Evolutionary conservation across 352 stramenopile species (phyloP), one percentile per base, ranked within the genome.

Genomic region (Phytophthora sp.): DNA sequence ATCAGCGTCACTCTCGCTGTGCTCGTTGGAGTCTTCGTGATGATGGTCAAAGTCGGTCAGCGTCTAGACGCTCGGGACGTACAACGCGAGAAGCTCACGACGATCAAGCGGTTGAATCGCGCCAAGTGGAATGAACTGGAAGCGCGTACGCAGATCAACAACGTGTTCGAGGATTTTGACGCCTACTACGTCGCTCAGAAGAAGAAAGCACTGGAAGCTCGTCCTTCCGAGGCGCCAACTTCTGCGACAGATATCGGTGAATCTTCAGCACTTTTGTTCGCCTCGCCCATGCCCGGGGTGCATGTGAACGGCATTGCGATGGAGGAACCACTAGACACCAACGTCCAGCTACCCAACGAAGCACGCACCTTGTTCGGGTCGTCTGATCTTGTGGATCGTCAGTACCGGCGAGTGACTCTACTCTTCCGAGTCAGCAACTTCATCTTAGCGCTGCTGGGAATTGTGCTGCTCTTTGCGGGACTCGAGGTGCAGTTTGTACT

Each of bases 61-160:
- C 60, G 61, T 2, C 36, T 78, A 29, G 82, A 91, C 53, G 44
- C 23, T 0, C 47, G 36, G 1, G 80, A 89, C 21, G 49, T 62
- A 16, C 59, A 83, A 36, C 65, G 47, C 12, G 70, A 80, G 45
- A 94, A 92, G 42, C 57, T 86, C 7, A 77, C 69, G 35, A 86
- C 70, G 3, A 82, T 91, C 57, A 79, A 82, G 51, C 74, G 68
- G 39, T 58, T 91, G 4, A 91, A 88, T 26, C 77, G 79, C 24
- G 61, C 75, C 8, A 91, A 91, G 33, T 91, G 80, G 83, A 73
- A 59, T 6, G 83, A 91, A 57, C 68, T 91, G 0, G 55, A 85
- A 35, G 66, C 76, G n/a, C 73, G 81, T n/a, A 74, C 74, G 1
- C 45, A 77, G 30, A 53, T 35, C 1, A 42, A 36, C 1, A 64